Evolutionary conservation across 1,284 basidiomycete genomes (phyloP).

Genomic region (Dichomitus squalens): DNA sequence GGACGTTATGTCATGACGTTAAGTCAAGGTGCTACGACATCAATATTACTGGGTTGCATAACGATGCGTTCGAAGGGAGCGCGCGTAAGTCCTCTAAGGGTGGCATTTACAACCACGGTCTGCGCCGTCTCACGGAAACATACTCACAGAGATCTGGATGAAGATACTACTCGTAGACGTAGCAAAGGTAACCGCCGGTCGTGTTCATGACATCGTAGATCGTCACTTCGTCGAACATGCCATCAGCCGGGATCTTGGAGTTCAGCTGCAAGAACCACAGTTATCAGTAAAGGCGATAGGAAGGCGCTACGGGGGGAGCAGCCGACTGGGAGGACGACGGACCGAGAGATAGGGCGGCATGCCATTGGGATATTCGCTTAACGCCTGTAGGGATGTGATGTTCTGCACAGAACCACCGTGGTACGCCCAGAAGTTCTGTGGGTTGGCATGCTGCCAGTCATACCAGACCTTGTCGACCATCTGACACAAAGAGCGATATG

Average conservation of each 20-base stretch:
- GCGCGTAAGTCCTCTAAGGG: no score
- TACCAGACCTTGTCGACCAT: constrained; percentile 45
- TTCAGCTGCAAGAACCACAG: constrained; percentile 25
- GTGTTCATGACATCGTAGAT: constrained; percentile 38
- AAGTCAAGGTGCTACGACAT: no score
- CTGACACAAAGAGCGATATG: constrained; percentile 19
- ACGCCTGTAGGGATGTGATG: constrained; percentile 28
- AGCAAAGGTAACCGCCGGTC: constrained; percentile 37
- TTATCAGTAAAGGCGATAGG: neutral
- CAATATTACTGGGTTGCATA: no score
- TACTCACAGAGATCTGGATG: no score
- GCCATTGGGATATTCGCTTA: constrained; percentile 36
- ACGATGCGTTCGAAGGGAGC: neutral
- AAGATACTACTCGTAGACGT: constrained; percentile 34
- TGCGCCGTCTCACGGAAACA: no score
- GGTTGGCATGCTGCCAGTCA: constrained; percentile 38
- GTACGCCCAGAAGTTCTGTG: constrained; percentile 32
- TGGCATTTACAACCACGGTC: no score
- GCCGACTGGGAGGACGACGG: constrained; percentile 8
- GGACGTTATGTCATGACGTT: no score
- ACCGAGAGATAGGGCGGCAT: constrained; percentile 36
- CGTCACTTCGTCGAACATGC: constrained; percentile 32
- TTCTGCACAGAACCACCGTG: constrained; percentile 36
- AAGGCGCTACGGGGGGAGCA: neutral
- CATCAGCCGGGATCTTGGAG: constrained; percentile 34